phyloP scores from a whole-genome alignment of 345 rosid species.

The Eucalyptus victrix region DNA sequence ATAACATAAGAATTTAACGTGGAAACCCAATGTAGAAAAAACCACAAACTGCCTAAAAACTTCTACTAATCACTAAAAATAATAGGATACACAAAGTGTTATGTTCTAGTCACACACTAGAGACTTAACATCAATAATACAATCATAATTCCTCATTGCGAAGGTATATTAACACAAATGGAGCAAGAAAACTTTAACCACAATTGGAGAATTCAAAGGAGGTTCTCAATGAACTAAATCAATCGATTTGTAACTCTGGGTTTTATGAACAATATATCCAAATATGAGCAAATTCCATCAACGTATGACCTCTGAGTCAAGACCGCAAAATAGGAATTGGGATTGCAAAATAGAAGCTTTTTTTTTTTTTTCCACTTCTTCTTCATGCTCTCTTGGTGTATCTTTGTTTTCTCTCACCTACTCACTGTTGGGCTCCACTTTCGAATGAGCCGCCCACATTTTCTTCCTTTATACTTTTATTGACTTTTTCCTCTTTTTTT shows the following conservation, averaged over 20 bases:
- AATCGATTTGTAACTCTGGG: fast-evolving
- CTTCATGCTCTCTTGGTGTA: neutral
- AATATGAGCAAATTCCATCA: neutral
- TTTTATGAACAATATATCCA: neutral
- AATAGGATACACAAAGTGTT: neutral
- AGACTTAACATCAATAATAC: neutral
- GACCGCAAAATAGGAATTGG: neutral
- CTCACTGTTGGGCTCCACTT: neutral
- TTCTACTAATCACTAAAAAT: neutral
- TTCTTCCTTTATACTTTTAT: neutral
- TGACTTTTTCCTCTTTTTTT: neutral
- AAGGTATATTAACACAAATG: neutral
- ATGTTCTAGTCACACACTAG: neutral
- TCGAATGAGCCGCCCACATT: neutral
- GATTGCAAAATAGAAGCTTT: neutral
- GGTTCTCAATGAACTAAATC: too few species aligned
- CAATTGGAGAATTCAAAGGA: neutral
- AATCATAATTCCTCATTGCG: neutral
- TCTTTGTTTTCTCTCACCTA: neutral
- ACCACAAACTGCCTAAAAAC: neutral
- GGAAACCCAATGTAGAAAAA: neutral
- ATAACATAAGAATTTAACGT: neutral
- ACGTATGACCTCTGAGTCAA: fast-evolving
- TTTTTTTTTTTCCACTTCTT: too few species aligned
- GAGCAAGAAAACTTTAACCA: neutral